Conservation (phyloP, 2,329 filamentous ascomycete genomes). For the Ascochyta fabae region DNA sequence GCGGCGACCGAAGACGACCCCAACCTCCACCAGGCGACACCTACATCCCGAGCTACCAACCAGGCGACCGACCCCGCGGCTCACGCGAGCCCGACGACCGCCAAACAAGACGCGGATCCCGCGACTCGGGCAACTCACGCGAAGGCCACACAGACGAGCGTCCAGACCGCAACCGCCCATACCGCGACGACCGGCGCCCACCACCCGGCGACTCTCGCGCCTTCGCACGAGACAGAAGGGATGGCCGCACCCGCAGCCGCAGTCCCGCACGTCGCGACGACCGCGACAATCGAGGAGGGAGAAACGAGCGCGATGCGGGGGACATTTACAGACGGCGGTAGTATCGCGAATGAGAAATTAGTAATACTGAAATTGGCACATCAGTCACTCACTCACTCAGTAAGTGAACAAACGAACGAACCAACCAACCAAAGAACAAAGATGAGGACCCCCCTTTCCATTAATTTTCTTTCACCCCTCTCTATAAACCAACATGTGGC, state of each 20-base stretch:
- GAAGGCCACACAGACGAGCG: conserved; percentile 40
- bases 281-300: conserved; percentile 29
- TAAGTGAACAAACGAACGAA: too few species aligned
- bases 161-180: conserved; percentile 36
- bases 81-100: conserved; percentile 47
- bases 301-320: conserved; percentile 22
- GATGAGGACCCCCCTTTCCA: too few species aligned
- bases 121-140: conserved; percentile 45
- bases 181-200: conserved; percentile 23
- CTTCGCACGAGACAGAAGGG: conserved; percentile 31
- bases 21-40: conserved; percentile 45
- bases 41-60: conserved; percentile 55
- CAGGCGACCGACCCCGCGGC: conserved; percentile 32
- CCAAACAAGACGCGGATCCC: conserved; percentile 37
- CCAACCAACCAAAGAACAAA: too few species aligned
- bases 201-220: not conserved
- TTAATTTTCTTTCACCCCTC: too few species aligned
- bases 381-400: too few species aligned
- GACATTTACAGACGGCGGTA: conserved; percentile 41
- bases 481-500: too few species aligned
- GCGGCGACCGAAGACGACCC: conserved; percentile 33
- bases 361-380: too few species aligned
- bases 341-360: not conserved
- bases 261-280: conserved; percentile 45
- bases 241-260: conserved; percentile 42